phyloP scores from a whole-genome alignment of 1,284 basidiomycete genomes.

The Bondarzewia mesenterica region DNA sequence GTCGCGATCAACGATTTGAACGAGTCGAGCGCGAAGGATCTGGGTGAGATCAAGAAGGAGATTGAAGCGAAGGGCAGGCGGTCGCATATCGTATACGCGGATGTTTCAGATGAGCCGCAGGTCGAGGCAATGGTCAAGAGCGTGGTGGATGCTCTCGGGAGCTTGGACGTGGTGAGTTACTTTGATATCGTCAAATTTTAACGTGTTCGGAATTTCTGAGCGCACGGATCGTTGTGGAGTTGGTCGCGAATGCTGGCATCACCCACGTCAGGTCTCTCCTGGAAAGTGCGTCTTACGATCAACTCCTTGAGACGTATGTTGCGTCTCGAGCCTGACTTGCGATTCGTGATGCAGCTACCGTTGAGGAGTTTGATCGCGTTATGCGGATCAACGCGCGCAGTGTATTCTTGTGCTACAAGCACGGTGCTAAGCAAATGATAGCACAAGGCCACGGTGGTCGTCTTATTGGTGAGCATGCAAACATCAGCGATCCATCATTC shows the following conservation, averaged over 20 bases:
- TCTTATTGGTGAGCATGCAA: neutral
- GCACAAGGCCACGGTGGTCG: conserved; percentile 5
- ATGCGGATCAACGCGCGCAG: conserved; percentile 1
- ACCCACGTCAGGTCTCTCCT: conserved; percentile 7
- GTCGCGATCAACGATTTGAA: conserved; percentile 13
- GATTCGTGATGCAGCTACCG: neutral
- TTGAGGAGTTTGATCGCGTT: conserved; percentile 3
- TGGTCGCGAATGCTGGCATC: conserved; percentile 26
- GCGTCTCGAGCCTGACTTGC: neutral
- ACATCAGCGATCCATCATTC: neutral
- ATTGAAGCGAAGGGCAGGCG: neutral
- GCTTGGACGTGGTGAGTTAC: conserved; percentile 28
- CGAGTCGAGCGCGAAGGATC: neutral
- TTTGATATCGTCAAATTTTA: neutral
- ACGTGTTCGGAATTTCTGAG: neutral
- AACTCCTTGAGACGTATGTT: neutral
- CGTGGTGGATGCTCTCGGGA: conserved; percentile 23
- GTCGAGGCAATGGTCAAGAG: conserved; percentile 27
- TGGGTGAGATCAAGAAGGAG: neutral
- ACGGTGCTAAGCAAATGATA: conserved; percentile 7
- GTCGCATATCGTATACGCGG: neutral
- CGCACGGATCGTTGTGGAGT: conserved; percentile 11
- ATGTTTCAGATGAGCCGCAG: conserved; percentile 14
- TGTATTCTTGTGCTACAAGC: conserved; percentile 6
- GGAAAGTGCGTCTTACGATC: conserved; percentile 12